Base-by-base conservation (phyloP, 2,329 filamentous ascomycete genomes). In the Uncinocarpus reesii region DNA sequence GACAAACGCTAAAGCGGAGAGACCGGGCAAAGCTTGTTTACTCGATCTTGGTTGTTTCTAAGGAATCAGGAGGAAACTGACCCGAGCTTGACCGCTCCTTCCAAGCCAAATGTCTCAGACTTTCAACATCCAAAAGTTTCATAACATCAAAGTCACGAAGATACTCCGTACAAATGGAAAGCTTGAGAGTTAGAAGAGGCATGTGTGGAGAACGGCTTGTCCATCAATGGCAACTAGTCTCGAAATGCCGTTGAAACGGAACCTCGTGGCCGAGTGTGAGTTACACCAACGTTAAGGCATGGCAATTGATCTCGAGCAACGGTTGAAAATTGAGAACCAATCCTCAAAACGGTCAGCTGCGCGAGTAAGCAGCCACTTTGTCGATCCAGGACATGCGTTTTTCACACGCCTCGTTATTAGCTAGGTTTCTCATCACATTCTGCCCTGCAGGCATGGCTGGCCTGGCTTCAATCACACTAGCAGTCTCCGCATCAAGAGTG, bases 71-170 rank as follows among this genome's bases (percentile, higher is more conserved):
- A 43, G 24, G n/a, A 32, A 43, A 24, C 29, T 20, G n/a, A 34
- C 10, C 41, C 41, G 29, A 16, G 26, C 34, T 29, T 43, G 29
- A 43, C 41, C 41, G 24, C 29, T 43, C 28, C n/a, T 24, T 21
- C 15, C 28, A 5, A 43, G 41, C 41, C 41, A 43, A 43, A 29
- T 43, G 41, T 43, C 40, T 42, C 40, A 42, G 40, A 11, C 23
- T 18, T 21, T 6, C 16, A n/a, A n/a, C n/a, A n/a, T n/a, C n/a
- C n/a, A n/a, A n/a, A n/a, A n/a, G n/a, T n/a, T n/a, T n/a, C n/a
- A n/a, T n/a, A n/a, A n/a, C n/a, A n/a, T n/a, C n/a, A n/a, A n/a
- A n/a, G n/a, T n/a, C n/a, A n/a, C n/a, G n/a, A n/a, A n/a, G n/a
- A n/a, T n/a, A n/a, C n/a, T n/a, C n/a, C n/a, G n/a, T n/a, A n/a